These are phyloP conservation scores for Ogataea methanolica DNA, from an alignment of 805 yeast genomes.

Conservation along the genomic window DNA sequence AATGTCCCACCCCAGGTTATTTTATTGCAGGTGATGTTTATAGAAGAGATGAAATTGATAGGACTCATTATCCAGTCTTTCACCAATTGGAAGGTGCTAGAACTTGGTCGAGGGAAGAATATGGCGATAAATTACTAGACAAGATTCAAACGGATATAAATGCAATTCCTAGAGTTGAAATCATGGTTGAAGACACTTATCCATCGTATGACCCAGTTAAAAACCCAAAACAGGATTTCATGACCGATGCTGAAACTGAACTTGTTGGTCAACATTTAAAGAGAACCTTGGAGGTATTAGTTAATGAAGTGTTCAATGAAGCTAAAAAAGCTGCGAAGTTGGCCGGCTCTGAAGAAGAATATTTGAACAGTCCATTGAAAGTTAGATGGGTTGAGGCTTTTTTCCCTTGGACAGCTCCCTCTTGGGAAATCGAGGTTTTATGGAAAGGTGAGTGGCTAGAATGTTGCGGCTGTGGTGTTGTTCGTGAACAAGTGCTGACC, in stretches of 20 bases:
- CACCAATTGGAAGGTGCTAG: slow-evolving; percentile 98
- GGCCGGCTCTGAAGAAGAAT: slow-evolving; percentile 53
- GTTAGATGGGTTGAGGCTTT: slow-evolving; percentile 94
- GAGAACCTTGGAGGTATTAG: slow-evolving; percentile 77
- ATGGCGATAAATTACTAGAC: slow-evolving; percentile 32
- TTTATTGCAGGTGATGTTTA: slow-evolving; percentile 94
- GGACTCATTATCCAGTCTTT: slow-evolving; percentile 95
- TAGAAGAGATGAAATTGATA: slow-evolving; percentile 90
- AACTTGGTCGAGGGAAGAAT: slow-evolving; percentile 60
- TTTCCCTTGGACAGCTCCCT: slow-evolving; percentile 98
- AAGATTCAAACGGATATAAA: slow-evolving; percentile 56
- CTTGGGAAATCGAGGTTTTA: slow-evolving; percentile 98
- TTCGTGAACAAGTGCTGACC: slow-evolving; percentile 67
- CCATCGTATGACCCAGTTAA: slow-evolving; percentile 45
- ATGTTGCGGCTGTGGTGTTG: slow-evolving; percentile 94
- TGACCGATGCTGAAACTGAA: slow-evolving; percentile 65
- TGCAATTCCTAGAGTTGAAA: slow-evolving; percentile 58
- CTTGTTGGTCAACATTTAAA: slow-evolving; percentile 75
- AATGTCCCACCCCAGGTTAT: slow-evolving; percentile 73
- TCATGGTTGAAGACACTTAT: slow-evolving; percentile 73
- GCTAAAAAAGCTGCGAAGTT: slow-evolving; percentile 58
- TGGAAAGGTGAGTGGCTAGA: slow-evolving; percentile 99
- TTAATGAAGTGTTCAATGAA: slow-evolving; percentile 73
- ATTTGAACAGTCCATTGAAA: slow-evolving; percentile 67
- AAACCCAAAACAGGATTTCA: slow-evolving; percentile 79